These are phyloP conservation scores for Aspergillus coremiiformis DNA, from an alignment of 495 filamentous ascomycete genomes.

Conservation along the genomic window DNA sequence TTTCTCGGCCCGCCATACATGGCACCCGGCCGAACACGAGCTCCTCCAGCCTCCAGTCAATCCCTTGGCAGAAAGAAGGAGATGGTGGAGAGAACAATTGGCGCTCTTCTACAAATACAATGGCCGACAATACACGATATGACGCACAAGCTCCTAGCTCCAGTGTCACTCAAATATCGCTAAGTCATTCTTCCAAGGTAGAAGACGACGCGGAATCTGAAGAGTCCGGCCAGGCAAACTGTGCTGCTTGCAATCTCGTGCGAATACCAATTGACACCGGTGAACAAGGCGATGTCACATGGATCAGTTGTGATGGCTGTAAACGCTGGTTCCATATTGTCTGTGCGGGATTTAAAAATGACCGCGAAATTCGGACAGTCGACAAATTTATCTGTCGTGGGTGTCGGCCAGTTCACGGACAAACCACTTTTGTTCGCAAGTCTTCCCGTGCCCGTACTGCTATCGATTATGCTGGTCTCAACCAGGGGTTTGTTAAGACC, in stretches of 20 bases:
- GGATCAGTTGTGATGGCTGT: slow-evolving; percentile 72
- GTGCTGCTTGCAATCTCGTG: slow-evolving; percentile 44
- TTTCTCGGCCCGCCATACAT: slow-evolving; percentile 34
- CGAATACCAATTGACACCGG: slow-evolving; percentile 40
- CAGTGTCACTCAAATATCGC: slow-evolving; percentile 1
- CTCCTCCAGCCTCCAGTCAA: slow-evolving; percentile 30
- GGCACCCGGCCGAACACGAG: slow-evolving; percentile 38
- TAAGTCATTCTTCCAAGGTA: slow-evolving; percentile 17
- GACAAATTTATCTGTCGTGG: slow-evolving; percentile 63
- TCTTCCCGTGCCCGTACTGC: slow-evolving; percentile 58
- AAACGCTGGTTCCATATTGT: slow-evolving; percentile 68
- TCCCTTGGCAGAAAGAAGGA: slow-evolving; percentile 33
- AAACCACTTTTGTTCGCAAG: slow-evolving; percentile 60
- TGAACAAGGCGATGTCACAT: slow-evolving; percentile 49
- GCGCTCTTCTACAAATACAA: slow-evolving; percentile 7
- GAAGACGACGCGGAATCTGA: slow-evolving; percentile 24
- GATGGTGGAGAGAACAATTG: slow-evolving; percentile 18
- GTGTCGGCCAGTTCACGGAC: slow-evolving; percentile 54
- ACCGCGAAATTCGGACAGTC: slow-evolving; percentile 59
- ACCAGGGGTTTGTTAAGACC: slow-evolving; percentile 65
- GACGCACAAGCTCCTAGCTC: slow-evolving; percentile 1
- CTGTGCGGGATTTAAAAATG: slow-evolving; percentile 65
- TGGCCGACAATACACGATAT: slow-evolving; percentile 2
- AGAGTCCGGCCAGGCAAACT: slow-evolving; percentile 36
- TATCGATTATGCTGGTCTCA: slow-evolving; percentile 69